Percentiles rank a stretch among this genome's conserved stretches.
These are phyloP conservation scores for Aspergillus versicolor DNA, from an alignment of 2,329 filamentous ascomycete genomes.

Conservation along the genomic window DNA sequence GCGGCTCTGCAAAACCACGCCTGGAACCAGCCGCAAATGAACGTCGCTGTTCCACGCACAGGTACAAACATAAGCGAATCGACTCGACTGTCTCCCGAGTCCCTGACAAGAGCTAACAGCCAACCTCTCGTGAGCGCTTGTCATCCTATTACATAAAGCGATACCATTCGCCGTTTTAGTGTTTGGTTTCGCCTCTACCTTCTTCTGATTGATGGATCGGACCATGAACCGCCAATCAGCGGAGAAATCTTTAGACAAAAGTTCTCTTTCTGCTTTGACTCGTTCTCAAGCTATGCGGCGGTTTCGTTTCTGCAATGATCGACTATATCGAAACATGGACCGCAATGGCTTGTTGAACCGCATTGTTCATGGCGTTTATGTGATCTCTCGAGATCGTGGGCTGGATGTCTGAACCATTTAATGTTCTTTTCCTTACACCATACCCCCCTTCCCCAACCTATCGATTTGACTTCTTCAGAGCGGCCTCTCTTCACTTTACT, in stretches of 20 bases:
- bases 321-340: conserved; percentile 2
- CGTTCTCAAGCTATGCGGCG: conserved; percentile 4
- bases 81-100: conserved; percentile 30
- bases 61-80: conserved; percentile 33
- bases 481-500: neutral
- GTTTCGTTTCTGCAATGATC: conserved; percentile 1
- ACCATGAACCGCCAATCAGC: neutral
- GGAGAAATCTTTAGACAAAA: conserved; percentile 11
- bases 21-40: conserved; percentile 44
- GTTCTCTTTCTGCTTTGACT: conserved; percentile 11
- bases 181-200: neutral
- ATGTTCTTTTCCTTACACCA: conserved; percentile 1
- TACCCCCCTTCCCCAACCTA: neutral
- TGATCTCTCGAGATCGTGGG: conserved; percentile 31
- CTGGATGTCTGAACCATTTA: conserved; percentile 31
- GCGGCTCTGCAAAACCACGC: conserved; percentile 79
- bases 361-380: conserved; percentile 34
- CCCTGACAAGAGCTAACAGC: conserved; percentile 35
- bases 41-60: conserved; percentile 29
- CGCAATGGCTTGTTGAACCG: conserved; percentile 20
- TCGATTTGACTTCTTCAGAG: neutral
- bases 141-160: conserved; percentile 26
- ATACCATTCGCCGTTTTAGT: neutral
- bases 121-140: conserved; percentile 44
- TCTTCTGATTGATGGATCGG: neutral